Conservation (phyloP, 1,284 basidiomycete genomes). For the Tilletiopsis washingtonensis region DNA sequence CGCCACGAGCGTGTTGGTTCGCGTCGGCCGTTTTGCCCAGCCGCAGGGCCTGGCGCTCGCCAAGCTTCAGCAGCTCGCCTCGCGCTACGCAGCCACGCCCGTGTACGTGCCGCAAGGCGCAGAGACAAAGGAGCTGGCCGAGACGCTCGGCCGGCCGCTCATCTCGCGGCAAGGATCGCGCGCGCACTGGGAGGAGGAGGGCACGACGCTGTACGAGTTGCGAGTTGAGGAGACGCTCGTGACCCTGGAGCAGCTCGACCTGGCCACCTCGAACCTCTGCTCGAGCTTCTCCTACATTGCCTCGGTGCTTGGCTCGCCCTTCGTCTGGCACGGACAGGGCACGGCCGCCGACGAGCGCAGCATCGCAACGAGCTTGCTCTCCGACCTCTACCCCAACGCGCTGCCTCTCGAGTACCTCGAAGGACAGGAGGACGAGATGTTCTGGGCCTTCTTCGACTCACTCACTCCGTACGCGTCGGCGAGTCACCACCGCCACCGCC, state of each 20-base stretch:
- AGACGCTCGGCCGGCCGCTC: not conserved
- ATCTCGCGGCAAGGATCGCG: not conserved
- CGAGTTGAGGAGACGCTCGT: not conserved
- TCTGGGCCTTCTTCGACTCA: slow-evolving; percentile 27
- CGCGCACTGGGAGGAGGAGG: not conserved
- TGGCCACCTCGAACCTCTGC: slow-evolving; percentile 24
- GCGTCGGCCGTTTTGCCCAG: not conserved
- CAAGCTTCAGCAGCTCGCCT: not conserved
- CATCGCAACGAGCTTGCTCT: slow-evolving; percentile 22
- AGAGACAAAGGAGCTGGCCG: not conserved
- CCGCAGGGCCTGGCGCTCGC: not conserved
- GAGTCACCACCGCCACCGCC: slow-evolving; percentile 13
- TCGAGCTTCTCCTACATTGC: slow-evolving; percentile 30
- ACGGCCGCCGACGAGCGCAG: slow-evolving; percentile 16
- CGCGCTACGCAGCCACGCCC: not conserved
- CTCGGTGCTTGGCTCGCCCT: slow-evolving; percentile 16
- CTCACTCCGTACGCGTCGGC: slow-evolving; percentile 20
- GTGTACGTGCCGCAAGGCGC: not conserved
- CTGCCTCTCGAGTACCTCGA: slow-evolving; percentile 19
- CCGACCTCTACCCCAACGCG: slow-evolving; percentile 15
- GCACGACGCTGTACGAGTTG: not conserved
- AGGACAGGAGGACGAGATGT: slow-evolving; percentile 28
- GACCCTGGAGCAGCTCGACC: not conserved
- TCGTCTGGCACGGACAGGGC: slow-evolving; percentile 39
- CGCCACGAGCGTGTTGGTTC: not conserved